Percentiles rank a stretch among this genome's conserved stretches.
Evolutionary conservation across 208 protist species (phyloP).

Genomic region (Acanthamoeba healyi): DNA sequence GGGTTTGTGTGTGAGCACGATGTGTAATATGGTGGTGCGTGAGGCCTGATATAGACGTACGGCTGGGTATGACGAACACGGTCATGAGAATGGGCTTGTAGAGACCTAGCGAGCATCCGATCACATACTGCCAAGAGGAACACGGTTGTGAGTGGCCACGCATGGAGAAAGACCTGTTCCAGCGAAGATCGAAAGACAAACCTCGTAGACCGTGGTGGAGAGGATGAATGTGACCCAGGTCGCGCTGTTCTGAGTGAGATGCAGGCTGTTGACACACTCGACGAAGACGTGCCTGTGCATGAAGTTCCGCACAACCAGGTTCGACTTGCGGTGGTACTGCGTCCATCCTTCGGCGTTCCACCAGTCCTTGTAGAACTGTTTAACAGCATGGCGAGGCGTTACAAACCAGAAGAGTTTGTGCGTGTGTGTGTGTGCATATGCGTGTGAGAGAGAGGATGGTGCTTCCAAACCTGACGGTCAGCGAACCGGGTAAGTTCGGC

Average conservation of each 20-base stretch:
- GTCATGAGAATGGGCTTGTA: slow-evolving; percentile 63
- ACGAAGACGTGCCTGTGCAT: slow-evolving; percentile 68
- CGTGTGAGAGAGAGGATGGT: no score
- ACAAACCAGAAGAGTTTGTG: no score
- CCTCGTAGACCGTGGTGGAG: slow-evolving; percentile 38
- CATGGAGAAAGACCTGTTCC: no score
- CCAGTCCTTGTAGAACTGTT: slow-evolving; percentile 75
- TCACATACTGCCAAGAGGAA: slow-evolving; percentile 10
- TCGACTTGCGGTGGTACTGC: slow-evolving; percentile 72
- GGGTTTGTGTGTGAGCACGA: neutral
- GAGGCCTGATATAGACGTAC: neutral
- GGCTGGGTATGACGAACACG: slow-evolving; percentile 40
- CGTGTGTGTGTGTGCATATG: neutral
- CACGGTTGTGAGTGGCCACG: neutral
- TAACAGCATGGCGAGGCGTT: no score
- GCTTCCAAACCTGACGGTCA: slow-evolving; percentile 68
- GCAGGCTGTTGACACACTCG: slow-evolving; percentile 18
- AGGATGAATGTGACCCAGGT: slow-evolving; percentile 68
- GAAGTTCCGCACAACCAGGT: slow-evolving; percentile 71
- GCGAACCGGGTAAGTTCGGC: slow-evolving; percentile 70
- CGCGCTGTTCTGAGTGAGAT: slow-evolving; percentile 61
- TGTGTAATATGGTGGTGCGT: neutral
- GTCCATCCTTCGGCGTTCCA: slow-evolving; percentile 54
- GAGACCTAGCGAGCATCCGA: slow-evolving; percentile 45
- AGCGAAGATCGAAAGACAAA: neutral